These are phyloP conservation scores for Cladochytrium replicatum DNA, from an alignment of 192 early-diverging fungal species.

Conservation along the genomic window DNA sequence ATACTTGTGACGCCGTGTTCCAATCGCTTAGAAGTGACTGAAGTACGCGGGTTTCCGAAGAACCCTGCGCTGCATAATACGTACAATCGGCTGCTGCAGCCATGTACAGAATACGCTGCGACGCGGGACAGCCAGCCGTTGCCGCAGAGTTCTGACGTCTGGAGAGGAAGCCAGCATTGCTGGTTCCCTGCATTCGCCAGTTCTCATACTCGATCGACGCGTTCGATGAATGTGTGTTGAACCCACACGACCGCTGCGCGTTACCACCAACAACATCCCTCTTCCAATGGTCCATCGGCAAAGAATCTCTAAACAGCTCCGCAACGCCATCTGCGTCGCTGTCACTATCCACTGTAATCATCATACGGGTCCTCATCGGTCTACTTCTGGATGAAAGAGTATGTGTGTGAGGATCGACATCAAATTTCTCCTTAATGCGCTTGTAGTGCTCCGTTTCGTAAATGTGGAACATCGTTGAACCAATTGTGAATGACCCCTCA, in stretches of 20 bases:
- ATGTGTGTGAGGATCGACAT: no score
- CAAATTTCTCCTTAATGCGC: slow-evolving; percentile 5
- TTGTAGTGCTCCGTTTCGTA: slow-evolving; percentile 20
- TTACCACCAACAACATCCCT: no score
- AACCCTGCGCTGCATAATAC: no score
- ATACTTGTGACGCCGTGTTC: slow-evolving; percentile 71
- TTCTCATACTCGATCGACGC: no score
- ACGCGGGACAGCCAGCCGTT: slow-evolving; percentile 12
- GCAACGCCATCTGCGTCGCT: slow-evolving; percentile 15
- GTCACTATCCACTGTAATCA: no score
- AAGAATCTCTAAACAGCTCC: slow-evolving; percentile 2
- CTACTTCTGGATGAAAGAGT: slow-evolving; percentile 12
- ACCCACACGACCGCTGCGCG: slow-evolving; percentile 2
- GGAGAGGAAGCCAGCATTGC: no score
- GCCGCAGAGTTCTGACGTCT: no score
- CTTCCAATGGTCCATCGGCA: no score
- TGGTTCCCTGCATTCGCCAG: no score
- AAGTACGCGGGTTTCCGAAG: no score
- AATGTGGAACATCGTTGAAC: slow-evolving; percentile 21
- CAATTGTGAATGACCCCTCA: slow-evolving; percentile 16
- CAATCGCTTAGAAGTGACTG: no score
- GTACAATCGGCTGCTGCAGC: slow-evolving; percentile 40
- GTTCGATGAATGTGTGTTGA: slow-evolving; percentile 3
- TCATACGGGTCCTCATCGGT: no score
- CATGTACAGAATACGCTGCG: slow-evolving; percentile 30